These are phyloP conservation scores for Begonia masoniana DNA, from an alignment of 306 rosid genomes.

Conservation along the genomic window DNA sequence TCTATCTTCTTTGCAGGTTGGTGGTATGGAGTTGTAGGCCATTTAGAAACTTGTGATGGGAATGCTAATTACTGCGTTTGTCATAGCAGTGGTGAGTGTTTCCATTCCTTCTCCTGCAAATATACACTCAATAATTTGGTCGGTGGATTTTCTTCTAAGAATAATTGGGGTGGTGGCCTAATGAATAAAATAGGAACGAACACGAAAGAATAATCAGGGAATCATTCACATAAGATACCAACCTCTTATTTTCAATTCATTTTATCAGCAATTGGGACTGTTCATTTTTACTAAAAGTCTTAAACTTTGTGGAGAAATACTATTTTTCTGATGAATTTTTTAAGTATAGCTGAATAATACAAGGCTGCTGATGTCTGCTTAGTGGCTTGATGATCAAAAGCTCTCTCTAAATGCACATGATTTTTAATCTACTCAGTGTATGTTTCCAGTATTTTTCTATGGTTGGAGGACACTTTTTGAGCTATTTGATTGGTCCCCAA, in stretches of 20 bases:
- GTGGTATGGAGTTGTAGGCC: conserved; percentile 98
- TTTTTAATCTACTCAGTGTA: not conserved
- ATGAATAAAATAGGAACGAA: not conserved
- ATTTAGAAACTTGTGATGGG: conserved; percentile 80
- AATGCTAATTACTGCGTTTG: conserved; percentile 63
- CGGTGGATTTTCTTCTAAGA: not conserved
- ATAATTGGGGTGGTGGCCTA: not conserved
- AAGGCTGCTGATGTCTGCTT: no score
- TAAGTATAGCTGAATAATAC: no score
- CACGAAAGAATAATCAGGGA: not conserved
- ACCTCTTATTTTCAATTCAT: not conserved
- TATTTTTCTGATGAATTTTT: no score
- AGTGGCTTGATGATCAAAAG: no score
- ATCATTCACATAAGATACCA: not conserved
- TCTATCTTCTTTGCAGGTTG: conserved; percentile 58
- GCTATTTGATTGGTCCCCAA: conserved; percentile 54
- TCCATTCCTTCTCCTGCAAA: conserved; percentile 10
- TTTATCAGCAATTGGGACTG: not conserved
- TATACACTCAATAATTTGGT: not conserved
- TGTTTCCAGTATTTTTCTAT: conserved; percentile 15
- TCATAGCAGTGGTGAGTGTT: conserved; percentile 57
- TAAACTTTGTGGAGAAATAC: no score
- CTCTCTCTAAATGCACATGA: no score
- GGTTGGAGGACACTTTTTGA: conserved; percentile 41
- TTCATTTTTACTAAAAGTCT: no score